Conservation (phyloP, 2,329 filamentous ascomycete species). For the Xylariaceae sp. region DNA sequence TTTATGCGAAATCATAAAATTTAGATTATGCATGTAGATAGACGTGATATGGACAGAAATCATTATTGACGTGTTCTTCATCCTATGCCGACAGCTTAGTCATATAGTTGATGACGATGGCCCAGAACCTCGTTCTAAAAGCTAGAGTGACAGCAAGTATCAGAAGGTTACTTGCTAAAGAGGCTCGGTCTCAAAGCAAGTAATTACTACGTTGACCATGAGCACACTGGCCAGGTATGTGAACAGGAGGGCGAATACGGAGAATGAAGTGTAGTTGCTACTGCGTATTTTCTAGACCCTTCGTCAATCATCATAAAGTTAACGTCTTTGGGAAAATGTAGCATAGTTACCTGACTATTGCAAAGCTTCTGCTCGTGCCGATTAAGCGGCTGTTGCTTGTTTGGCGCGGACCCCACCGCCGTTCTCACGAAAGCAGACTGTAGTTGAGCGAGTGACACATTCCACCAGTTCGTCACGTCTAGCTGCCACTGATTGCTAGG, state of each 20-base stretch:
- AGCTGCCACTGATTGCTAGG: conserved; percentile 13
- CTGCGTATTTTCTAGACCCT: neutral
- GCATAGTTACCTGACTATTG: neutral
- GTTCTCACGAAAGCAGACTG: conserved; percentile 6
- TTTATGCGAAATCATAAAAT: no score
- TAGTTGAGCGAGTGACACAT: conserved; percentile 3
- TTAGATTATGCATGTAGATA: no score
- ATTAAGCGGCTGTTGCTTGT: neutral
- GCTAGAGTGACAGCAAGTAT: no score
- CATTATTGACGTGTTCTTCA: no score
- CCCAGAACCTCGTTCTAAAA: no score
- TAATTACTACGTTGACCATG: neutral
- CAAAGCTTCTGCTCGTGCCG: neutral
- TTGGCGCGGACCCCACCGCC: neutral
- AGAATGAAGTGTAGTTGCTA: neutral
- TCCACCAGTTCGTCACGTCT: conserved; percentile 11
- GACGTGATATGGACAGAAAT: no score
- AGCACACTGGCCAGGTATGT: neutral
- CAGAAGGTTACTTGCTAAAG: no score
- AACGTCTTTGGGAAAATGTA: neutral
- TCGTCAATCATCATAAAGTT: neutral
- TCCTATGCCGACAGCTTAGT: no score
- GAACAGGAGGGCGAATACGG: neutral
- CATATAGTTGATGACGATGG: no score
- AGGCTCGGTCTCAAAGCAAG: no score